phyloP scores from a whole-genome alignment of 2,329 filamentous ascomycete species.

The Aspergillus melleus region DNA sequence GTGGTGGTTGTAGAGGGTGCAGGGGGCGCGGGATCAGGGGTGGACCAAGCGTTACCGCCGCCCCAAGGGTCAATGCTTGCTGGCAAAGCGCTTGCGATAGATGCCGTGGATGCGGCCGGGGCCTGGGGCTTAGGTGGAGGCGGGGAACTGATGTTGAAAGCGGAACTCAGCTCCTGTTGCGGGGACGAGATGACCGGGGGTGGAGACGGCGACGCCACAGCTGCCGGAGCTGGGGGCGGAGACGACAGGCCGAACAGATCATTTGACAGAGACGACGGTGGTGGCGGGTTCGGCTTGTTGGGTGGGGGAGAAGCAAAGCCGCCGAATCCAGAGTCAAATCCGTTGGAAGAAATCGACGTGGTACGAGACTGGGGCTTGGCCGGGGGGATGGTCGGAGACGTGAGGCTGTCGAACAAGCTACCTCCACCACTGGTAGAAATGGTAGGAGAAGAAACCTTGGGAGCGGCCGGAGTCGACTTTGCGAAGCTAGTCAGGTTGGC shows the following conservation, averaged over 20 bases:
- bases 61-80: slow-evolving; percentile 75
- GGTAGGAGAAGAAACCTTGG: slow-evolving; percentile 51
- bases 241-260: slow-evolving; percentile 78
- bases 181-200: slow-evolving; percentile 37
- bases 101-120: slow-evolving; percentile 38
- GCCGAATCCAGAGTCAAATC: slow-evolving; percentile 66
- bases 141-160: slow-evolving; percentile 70
- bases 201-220: slow-evolving; percentile 46
- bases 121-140: slow-evolving; percentile 43
- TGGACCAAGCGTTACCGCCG: slow-evolving; percentile 73
- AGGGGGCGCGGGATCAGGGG: slow-evolving; percentile 50
- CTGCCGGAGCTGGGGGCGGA: slow-evolving; percentile 41
- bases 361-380: slow-evolving; percentile 43
- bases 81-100: slow-evolving; percentile 43
- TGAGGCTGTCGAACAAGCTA: slow-evolving; percentile 74
- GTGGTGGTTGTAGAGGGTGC: slow-evolving; percentile 32
- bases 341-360: slow-evolving; percentile 57
- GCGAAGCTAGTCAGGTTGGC: slow-evolving; percentile 59
- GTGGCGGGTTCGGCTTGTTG: slow-evolving; percentile 48
- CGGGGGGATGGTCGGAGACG: slow-evolving; percentile 60
- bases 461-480: slow-evolving; percentile 46
- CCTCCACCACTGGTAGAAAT: slow-evolving; percentile 66
- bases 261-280: slow-evolving; percentile 58
- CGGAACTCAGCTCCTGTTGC: slow-evolving; percentile 56
- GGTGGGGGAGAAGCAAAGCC: slow-evolving; percentile 53